A percentile compares a stretch with the other conserved stretches of the same genome.
Evolutionary conservation across 192 early-diverging fungal genomes (phyloP).

Genomic region (Radiomyces spectabilis): DNA sequence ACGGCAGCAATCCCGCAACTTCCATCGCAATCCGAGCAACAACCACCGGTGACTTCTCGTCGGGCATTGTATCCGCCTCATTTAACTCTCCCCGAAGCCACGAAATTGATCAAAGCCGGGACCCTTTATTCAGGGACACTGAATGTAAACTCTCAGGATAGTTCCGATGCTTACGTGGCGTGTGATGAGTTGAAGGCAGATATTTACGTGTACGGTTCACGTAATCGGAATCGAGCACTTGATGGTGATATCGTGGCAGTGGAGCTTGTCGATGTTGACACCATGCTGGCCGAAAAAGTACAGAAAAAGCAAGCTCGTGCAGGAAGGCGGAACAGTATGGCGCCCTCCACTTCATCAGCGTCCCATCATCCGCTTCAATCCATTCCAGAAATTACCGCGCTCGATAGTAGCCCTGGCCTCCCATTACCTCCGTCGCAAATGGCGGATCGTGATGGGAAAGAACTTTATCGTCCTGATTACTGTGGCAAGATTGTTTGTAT

Average conservation of each 20-base stretch:
- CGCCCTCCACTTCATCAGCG: too few relatives aligned
- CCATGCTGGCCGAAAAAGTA: slow-evolving; percentile 30
- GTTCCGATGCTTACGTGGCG: slow-evolving; percentile 81
- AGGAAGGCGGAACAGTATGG: slow-evolving; percentile 31
- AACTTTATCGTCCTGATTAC: too few relatives aligned
- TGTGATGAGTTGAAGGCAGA: slow-evolving; percentile 57
- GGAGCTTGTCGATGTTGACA: slow-evolving; percentile 49
- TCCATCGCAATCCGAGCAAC: too few relatives aligned
- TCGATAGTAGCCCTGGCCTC: slow-evolving; percentile 30
- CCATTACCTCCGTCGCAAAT: slow-evolving; percentile 24
- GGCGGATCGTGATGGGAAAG: slow-evolving; percentile 26
- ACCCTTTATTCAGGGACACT: too few relatives aligned
- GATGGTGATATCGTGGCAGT: slow-evolving; percentile 77
- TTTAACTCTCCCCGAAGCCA: too few relatives aligned
- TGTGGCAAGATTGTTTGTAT: slow-evolving; percentile 43
- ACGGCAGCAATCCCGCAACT: too few relatives aligned
- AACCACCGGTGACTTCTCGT: too few relatives aligned
- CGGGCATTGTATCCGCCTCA: too few relatives aligned
- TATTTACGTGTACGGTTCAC: slow-evolving; percentile 58
- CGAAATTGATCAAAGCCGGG: too few relatives aligned
- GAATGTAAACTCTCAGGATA: too few relatives aligned
- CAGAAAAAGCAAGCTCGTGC: slow-evolving; percentile 26
- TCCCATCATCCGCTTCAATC: too few relatives aligned
- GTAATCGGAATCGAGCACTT: slow-evolving; percentile 69
- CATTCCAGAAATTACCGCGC: too few relatives aligned